Evolutionary conservation across 257 asterid genomes (phyloP), one percentile per base, ranked within the genome.

Genomic region (Paulownia fortunei): DNA sequence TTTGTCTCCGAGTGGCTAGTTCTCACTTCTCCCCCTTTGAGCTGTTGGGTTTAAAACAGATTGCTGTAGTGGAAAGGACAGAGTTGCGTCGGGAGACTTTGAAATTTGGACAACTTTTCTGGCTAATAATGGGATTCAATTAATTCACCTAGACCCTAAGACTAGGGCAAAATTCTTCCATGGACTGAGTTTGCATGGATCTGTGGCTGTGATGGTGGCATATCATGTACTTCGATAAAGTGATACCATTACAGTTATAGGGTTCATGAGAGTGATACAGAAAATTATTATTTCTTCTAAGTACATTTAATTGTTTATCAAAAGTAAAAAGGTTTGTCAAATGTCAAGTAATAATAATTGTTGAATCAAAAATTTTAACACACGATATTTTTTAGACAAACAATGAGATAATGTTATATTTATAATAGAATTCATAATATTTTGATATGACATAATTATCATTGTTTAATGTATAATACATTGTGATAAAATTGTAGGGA

Each of bases 41-140:
- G 89, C 88, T 86, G 88, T 75, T 87, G 90, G 89, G 55, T 83
- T 74, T 79, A 75, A 80, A 84, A 80, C 80, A 70, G 88, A 41
- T 72, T 82, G 80, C 51, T 76, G 82, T 55, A 26, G 39, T 81
- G 54, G 56, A 64, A 80, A 83, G 79, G 89, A 84, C 87, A 87
- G 63, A 19, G 8, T 4, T 79, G 39, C 62, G 21, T 49, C 56
- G 55, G 52, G 73, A 42, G 64, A n/a, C 81, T 75, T 80, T 77
- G 83, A 82, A 70, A 79, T 82, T 62, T 72, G 84, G 70, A 46
- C 69, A 32, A 36, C 37, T 80, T 76, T 12, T 10, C 46, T 10
- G 46, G 46, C 46, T 39, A 39, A 39, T 76, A 64, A 76, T 80
- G 80, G 68, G 60, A 74, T 81, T 68, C 59, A 69, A 61, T 84